Base-by-base conservation (phyloP, 208 protist species). In the Wallacemonas rigidus region DNA sequence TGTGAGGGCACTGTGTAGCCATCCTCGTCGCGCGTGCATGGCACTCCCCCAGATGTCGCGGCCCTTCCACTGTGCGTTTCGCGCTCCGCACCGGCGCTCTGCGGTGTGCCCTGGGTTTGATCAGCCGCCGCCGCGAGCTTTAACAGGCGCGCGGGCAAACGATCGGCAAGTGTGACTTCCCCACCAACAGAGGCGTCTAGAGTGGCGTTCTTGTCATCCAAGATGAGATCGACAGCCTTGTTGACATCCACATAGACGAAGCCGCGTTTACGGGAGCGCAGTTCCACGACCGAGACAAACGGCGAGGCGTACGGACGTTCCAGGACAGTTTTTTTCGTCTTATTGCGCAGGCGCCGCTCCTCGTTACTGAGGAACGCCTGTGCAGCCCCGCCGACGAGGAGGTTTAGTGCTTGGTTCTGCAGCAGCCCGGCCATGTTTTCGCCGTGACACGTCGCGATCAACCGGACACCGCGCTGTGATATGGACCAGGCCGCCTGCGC, bases 361-460 rank as follows among this genome's bases (percentile, higher is more conserved):
- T 95, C 85, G 79, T 97, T 95, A 79, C 89, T 89, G 41, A 98
- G 79, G 65, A 95, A 98, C 9, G 94, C 93, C 45, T 94, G 80
- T 8, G 90, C 87, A 5, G 89, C 76, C n/a, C 94, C 96, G 39
- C 96, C 96, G 12, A 98, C 87, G 45, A 98, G 81, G 7, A 86
- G 67, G 69, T 91, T 95, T 43, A 97, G 74, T n/a, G 78, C 82
- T 55, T 84, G 86, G 74, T 98, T 98, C 74, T 97, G 88, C 65
- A 97, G 64, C 7, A 98, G 72, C 3, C 83, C 80, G 8, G 76
- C 61, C 14, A 98, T 71, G 68, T 60, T 75, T 67, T 95, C 85
- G 44, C 96, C 96, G 79, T 98, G 96, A 64, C 91, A 97, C 2
- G 93, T 97, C 17, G 88, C 94, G 51, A 98, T 86, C 55, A 98